These are phyloP conservation scores for Aspergillus hiratsukae DNA, from an alignment of 2,329 filamentous ascomycete genomes.

Conservation along the genomic window DNA sequence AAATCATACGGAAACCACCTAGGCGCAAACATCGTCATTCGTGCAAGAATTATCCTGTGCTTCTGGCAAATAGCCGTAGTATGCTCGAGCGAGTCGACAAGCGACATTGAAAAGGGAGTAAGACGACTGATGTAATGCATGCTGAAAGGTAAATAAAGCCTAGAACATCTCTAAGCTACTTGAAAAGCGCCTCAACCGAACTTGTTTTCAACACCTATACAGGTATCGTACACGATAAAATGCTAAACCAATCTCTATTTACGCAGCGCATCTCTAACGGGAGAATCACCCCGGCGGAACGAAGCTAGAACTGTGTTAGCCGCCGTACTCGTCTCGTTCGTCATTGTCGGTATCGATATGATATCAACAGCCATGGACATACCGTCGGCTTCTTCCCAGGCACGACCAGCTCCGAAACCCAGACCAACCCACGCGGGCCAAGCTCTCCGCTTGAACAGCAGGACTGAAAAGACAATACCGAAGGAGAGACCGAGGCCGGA, in stretches of 20 bases:
- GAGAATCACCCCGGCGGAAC: slow-evolving; percentile 41
- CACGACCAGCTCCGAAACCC: slow-evolving; percentile 91
- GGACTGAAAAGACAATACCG: slow-evolving; percentile 96
- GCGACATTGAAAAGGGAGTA: slow-evolving; percentile 5
- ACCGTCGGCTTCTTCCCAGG: slow-evolving; percentile 97
- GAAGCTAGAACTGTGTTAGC: slow-evolving; percentile 31
- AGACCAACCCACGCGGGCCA: slow-evolving; percentile 95
- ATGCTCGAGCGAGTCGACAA: not conserved
- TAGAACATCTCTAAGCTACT: slow-evolving; percentile 18
- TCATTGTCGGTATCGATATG: not conserved
- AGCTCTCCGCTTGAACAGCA: slow-evolving; percentile 94
- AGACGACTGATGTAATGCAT: slow-evolving; percentile 10
- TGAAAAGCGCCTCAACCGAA: slow-evolving; percentile 10
- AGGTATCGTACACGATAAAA: slow-evolving; percentile 34
- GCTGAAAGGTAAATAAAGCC: slow-evolving; percentile 14
- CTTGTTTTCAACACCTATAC: slow-evolving; percentile 27
- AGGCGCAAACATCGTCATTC: not conserved
- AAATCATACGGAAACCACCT: not conserved
- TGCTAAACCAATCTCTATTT: slow-evolving; percentile 23
- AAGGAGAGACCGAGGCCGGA: slow-evolving; percentile 94
- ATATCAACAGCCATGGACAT: slow-evolving; percentile 36
- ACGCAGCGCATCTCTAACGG: slow-evolving; percentile 36
- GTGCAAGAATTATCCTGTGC: not conserved
- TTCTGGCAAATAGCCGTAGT: not conserved
- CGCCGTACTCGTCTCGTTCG: not conserved